Percentiles rank a stretch among this genome's conserved stretches.
Evolutionary conservation across 768 basidiomycete genomes (phyloP).

Genomic region (Hericium rajendrae): DNA sequence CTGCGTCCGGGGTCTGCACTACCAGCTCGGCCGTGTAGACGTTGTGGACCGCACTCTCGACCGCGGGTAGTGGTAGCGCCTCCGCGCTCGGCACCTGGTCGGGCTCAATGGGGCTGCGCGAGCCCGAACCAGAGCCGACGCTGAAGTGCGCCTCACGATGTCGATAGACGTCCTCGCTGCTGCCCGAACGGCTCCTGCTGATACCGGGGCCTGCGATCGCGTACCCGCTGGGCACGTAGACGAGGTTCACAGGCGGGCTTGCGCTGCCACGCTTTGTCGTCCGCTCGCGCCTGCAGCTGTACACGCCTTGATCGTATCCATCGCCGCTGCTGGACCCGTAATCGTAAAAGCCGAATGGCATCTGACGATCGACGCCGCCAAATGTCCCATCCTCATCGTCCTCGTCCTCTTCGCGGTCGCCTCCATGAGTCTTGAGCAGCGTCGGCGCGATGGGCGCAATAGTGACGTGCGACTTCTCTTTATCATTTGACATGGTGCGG

Average conservation of each 20-base stretch:
- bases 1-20: background rate
- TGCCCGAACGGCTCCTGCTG: slow-evolving; percentile 14
- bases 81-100: background rate
- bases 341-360: background rate
- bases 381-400: slow-evolving; percentile 18
- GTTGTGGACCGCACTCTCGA: background rate
- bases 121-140: slow-evolving; percentile 4
- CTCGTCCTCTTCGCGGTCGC: slow-evolving; percentile 27
- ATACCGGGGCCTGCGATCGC: slow-evolving; percentile 11
- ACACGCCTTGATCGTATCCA: too few relatives aligned
- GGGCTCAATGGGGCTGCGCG: background rate
- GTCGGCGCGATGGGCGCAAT: slow-evolving; percentile 74
- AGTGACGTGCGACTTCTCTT: slow-evolving; percentile 43
- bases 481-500: slow-evolving; percentile 26
- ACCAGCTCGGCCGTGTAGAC: background rate
- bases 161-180: slow-evolving; percentile 24
- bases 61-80: background rate
- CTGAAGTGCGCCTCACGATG: slow-evolving; percentile 25
- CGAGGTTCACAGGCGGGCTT: slow-evolving; percentile 41
- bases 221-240: slow-evolving; percentile 49
- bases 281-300: too few relatives aligned
- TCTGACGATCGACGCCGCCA: slow-evolving; percentile 12
- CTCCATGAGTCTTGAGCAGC: slow-evolving; percentile 69
- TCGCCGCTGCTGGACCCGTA: slow-evolving; percentile 18
- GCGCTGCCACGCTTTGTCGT: too few relatives aligned